Conservation (phyloP, 495 filamentous ascomycete species). For the Neurospora sp. region DNA sequence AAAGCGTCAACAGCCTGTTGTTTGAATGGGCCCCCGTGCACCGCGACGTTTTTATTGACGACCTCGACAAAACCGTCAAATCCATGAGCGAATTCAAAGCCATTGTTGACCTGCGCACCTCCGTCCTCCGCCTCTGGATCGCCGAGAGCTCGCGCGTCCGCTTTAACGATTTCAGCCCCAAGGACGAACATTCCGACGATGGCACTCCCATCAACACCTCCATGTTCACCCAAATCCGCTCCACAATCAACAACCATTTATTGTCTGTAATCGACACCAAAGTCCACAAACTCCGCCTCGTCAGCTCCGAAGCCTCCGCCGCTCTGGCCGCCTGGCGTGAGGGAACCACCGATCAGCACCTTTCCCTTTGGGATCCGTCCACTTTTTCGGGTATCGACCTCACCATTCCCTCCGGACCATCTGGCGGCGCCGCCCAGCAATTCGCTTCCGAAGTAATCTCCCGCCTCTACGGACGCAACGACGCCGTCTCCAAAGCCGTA, state of each 20-base stretch:
- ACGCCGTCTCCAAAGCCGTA: constrained; percentile 49
- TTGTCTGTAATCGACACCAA: constrained; percentile 47
- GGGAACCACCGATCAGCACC: constrained; percentile 33
- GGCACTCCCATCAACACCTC: constrained; percentile 20
- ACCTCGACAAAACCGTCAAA: constrained; percentile 46
- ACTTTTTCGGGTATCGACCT: constrained; percentile 33
- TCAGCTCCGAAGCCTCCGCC: constrained; percentile 47
- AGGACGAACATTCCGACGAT: not conserved
- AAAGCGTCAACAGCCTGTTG: constrained; percentile 54
- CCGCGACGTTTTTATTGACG: constrained; percentile 50
- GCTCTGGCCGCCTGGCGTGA: constrained; percentile 43
- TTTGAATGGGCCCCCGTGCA: constrained; percentile 66
- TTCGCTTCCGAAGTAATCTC: constrained; percentile 36
- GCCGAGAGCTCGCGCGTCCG: constrained; percentile 38
- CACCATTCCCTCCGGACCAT: constrained; percentile 2
- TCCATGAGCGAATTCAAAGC: constrained; percentile 50
- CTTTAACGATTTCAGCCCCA: constrained; percentile 38
- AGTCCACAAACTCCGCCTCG: constrained; percentile 44
- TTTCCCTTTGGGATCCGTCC: constrained; percentile 52
- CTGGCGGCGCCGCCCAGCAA: constrained; percentile 25
- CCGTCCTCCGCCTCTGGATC: constrained; percentile 68
- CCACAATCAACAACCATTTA: constrained; percentile 56
- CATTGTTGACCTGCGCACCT: constrained; percentile 57
- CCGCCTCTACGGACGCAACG: constrained; percentile 53
- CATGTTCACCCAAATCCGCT: constrained; percentile 58